Evolutionary conservation across 2,329 filamentous ascomycete species (phyloP).

Genomic region (Fragosphaeria purpurea): DNA sequence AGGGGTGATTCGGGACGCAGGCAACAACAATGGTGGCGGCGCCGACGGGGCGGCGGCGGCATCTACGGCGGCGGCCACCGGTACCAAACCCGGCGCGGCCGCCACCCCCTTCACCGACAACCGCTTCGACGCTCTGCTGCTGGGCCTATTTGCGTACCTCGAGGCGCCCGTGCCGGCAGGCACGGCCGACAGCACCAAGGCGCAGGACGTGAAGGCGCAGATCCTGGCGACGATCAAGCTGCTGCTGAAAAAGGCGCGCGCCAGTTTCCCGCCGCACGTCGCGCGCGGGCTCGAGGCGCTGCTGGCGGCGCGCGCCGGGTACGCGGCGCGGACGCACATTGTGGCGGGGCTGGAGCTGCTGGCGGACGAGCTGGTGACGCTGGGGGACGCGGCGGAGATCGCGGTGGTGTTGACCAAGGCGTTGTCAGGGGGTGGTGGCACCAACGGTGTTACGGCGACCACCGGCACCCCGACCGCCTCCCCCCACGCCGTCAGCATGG

Average conservation of each 20-base stretch:
- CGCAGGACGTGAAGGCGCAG: slow-evolving; percentile 63
- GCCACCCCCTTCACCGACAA: slow-evolving; percentile 54
- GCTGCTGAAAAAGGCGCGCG: slow-evolving; percentile 57
- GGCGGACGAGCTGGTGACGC: slow-evolving; percentile 58
- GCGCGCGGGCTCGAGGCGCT: slow-evolving; percentile 58
- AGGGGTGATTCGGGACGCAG: slow-evolving; percentile 54
- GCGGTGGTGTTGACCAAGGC: slow-evolving; percentile 41
- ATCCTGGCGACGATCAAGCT: slow-evolving; percentile 64
- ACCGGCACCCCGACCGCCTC: slow-evolving; percentile 13
- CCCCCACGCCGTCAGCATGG: slow-evolving; percentile 47
- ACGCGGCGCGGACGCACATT: slow-evolving; percentile 61
- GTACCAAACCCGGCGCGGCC: neutral
- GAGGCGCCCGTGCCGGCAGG: slow-evolving; percentile 48
- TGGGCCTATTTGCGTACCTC: slow-evolving; percentile 62
- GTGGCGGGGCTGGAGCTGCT: slow-evolving; percentile 65
- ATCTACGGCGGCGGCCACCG: neutral
- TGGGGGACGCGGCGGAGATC: slow-evolving; percentile 55
- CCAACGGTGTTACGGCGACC: neutral
- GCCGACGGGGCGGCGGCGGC: slow-evolving; percentile 1
- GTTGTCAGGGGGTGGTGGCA: slow-evolving; percentile 32
- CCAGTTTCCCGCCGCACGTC: slow-evolving; percentile 57
- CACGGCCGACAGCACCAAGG: slow-evolving; percentile 44
- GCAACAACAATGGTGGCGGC: slow-evolving; percentile 4
- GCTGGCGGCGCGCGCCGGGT: slow-evolving; percentile 52
- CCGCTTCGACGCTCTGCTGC: slow-evolving; percentile 57